Evolutionary conservation across 2,329 filamentous ascomycete species (phyloP).

Genomic region (Xylaria polymorpha): DNA sequence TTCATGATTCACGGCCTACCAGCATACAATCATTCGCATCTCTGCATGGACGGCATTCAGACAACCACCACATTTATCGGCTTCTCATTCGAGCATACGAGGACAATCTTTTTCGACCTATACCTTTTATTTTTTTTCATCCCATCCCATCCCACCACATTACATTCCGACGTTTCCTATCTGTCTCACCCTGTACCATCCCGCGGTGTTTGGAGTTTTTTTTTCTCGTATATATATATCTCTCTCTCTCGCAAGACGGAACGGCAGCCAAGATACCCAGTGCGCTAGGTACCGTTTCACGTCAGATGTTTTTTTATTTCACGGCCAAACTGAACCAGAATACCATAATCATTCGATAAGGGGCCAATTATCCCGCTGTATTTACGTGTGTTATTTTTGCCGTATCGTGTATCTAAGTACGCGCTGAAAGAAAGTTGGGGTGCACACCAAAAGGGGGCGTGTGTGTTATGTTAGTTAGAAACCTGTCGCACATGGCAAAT

Average conservation of each 20-base stretch:
- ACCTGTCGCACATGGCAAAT: constrained; percentile 19
- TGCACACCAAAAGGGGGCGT: constrained; percentile 10
- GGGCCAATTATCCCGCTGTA: constrained; percentile 22
- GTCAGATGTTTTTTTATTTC: constrained; percentile 40
- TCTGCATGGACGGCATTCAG: constrained; percentile 34
- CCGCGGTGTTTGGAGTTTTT: constrained; percentile 18
- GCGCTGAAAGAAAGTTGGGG: not conserved
- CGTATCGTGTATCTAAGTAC: constrained; percentile 18
- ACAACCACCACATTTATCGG: constrained; percentile 10
- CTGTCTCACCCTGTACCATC: constrained; percentile 22
- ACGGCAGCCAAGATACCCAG: constrained; percentile 50
- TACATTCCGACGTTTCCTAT: constrained; percentile 3
- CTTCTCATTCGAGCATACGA: constrained; percentile 10
- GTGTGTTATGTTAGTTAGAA: constrained; percentile 5
- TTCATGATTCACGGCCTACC: constrained; percentile 48
- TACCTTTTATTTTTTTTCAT: not conserved
- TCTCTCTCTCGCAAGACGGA: constrained; percentile 38
- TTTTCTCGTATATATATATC: not conserved
- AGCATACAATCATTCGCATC: constrained; percentile 43
- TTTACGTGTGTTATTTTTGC: constrained; percentile 26
- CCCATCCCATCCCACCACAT: constrained; percentile 3
- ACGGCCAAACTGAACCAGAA: constrained; percentile 38
- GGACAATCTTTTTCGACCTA: constrained; percentile 2
- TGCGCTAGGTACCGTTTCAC: constrained; percentile 47
- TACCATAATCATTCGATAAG: constrained; percentile 39